Conservation (phyloP, 371 early-diverging fungal genomes). For the Fennellomyces sp. region DNA sequence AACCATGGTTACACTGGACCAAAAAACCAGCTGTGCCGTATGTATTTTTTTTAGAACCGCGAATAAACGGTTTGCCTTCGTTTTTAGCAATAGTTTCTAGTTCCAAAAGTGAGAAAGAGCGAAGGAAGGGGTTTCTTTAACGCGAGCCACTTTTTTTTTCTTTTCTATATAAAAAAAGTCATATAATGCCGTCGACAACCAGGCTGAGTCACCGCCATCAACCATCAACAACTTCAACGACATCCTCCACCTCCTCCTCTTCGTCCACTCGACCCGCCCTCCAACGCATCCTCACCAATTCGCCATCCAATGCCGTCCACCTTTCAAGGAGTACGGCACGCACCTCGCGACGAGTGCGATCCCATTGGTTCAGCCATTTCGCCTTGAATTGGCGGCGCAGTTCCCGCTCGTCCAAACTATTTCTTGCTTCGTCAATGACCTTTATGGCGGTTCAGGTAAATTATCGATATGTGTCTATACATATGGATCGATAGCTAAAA, state of each 20-base stretch:
- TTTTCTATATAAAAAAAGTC: no score
- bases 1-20: no score
- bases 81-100: no score
- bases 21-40: no score
- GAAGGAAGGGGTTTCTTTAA: background rate
- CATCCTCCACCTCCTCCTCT: slow-evolving; percentile 42
- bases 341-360: slow-evolving; percentile 48
- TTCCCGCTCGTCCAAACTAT: slow-evolving; percentile 42
- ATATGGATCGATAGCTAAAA: background rate
- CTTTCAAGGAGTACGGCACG: slow-evolving; percentile 45
- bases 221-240: slow-evolving; percentile 43
- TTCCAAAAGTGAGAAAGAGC: no score
- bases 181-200: slow-evolving; percentile 24
- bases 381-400: slow-evolving; percentile 49
- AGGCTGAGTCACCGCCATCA: slow-evolving; percentile 50
- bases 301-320: slow-evolving; percentile 49
- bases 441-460: slow-evolving; percentile 35
- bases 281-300: slow-evolving; percentile 45
- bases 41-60: no score
- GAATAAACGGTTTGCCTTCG: no score
- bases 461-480: no score
- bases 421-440: slow-evolving; percentile 39
- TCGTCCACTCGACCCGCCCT: slow-evolving; percentile 49
- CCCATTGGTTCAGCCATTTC: slow-evolving; percentile 54
- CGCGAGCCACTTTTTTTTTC: background rate